Percentiles rank a stretch among this genome's conserved stretches.
phyloP scores from a whole-genome alignment of 257 asterid genomes.

The Solanum chiquidenum region DNA sequence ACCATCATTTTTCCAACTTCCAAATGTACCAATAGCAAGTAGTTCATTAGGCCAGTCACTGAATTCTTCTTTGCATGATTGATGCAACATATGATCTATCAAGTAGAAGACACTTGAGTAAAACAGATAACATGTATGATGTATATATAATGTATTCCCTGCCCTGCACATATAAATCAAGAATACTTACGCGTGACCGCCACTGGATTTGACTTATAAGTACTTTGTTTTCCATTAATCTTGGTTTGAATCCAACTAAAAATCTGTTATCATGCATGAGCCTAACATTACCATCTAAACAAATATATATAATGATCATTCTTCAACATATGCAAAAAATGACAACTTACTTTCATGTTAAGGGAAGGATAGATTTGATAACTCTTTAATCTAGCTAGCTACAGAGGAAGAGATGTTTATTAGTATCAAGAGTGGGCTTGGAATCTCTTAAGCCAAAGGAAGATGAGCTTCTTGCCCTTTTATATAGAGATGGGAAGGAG shows the following conservation, averaged over 20 bases:
- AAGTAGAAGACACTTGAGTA: not conserved
- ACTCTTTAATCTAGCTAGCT: not conserved
- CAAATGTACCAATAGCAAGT: constrained; percentile 81
- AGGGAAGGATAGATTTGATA: not conserved
- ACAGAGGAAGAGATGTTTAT: not conserved
- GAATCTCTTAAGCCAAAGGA: constrained; percentile 22
- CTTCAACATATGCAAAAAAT: not conserved
- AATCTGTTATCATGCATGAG: constrained; percentile 27
- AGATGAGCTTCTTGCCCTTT: not conserved
- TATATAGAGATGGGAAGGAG: constrained; percentile 14
- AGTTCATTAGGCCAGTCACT: constrained; percentile 67
- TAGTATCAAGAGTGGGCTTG: constrained; percentile 4
- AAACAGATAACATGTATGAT: not conserved
- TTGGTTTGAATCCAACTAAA: constrained; percentile 62
- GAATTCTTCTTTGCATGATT: constrained; percentile 51
- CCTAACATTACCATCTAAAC: not conserved
- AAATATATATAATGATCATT: not conserved
- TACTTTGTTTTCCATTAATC: constrained; percentile 27
- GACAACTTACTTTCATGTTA: constrained; percentile 46
- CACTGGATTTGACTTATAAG: constrained; percentile 11
- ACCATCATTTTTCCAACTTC: constrained; percentile 23
- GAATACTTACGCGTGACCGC: constrained; percentile 31
- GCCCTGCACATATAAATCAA: not conserved
- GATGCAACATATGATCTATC: constrained; percentile 13
- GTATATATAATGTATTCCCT: not conserved